A percentile compares a stretch with the other conserved stretches of the same genome.
Conservation (phyloP, 2,329 filamentous ascomycete genomes). For the Aspergillus terreus region DNA sequence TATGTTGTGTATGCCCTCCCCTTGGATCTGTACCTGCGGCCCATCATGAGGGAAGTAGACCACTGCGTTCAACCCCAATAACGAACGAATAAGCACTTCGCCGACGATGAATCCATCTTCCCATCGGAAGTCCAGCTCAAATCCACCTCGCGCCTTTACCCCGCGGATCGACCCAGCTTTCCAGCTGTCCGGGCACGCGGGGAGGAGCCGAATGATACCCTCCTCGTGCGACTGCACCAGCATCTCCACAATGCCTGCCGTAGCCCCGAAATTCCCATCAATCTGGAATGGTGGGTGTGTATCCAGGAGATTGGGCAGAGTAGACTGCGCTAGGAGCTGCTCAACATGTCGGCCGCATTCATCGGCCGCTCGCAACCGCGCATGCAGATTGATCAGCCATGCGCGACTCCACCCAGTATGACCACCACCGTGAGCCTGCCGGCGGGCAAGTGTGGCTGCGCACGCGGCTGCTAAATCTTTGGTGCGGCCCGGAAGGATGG, state of each 20-base stretch:
- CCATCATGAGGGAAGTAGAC: conserved; percentile 20
- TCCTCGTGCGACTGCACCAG: conserved; percentile 40
- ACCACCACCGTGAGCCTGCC: conserved; percentile 41
- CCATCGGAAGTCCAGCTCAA: conserved; percentile 38
- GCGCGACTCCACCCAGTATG: conserved; percentile 53
- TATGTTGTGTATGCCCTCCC: conserved; percentile 1
- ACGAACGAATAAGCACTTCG: conserved; percentile 14
- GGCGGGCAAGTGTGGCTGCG: conserved; percentile 18
- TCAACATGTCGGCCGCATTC: conserved; percentile 38
- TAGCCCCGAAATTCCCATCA: conserved; percentile 50
- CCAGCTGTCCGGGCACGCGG: conserved; percentile 38
- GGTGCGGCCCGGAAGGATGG: conserved; percentile 34
- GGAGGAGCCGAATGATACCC: conserved; percentile 34
- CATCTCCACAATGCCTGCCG: conserved; percentile 47
- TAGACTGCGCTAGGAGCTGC: conserved; percentile 39
- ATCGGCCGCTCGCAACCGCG: conserved; percentile 41
- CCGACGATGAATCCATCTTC: conserved; percentile 21
- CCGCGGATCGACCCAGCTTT: conserved; percentile 29
- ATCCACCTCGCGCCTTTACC: conserved; percentile 34
- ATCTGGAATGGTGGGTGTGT: conserved; percentile 49
- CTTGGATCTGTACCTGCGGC: conserved; percentile 11
- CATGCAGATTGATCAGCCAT: conserved; percentile 50
- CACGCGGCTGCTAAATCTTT: conserved; percentile 31
- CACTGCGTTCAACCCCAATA: conserved; percentile 10
- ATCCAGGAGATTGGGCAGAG: conserved; percentile 45